These are phyloP conservation scores for Fusarium pseudoanthophilum DNA, from an alignment of 2,329 filamentous ascomycete genomes.

Conservation along the genomic window DNA sequence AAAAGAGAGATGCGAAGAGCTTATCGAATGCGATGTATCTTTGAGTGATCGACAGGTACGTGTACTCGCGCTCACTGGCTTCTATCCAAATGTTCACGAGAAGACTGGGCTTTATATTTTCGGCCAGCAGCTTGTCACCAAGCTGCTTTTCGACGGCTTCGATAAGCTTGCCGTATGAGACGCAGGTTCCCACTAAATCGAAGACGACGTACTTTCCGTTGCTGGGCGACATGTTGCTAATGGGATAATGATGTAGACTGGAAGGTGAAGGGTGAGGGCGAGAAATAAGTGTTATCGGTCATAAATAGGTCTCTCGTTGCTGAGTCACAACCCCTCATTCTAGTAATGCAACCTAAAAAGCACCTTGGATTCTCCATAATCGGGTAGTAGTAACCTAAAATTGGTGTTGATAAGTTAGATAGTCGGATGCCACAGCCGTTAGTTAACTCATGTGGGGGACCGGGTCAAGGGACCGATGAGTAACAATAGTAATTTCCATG, in stretches of 20 bases:
- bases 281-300: background rate
- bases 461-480: background rate
- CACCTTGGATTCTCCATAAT: background rate
- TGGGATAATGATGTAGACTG: background rate
- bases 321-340: background rate
- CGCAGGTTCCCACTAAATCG: conserved; percentile 33
- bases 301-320: background rate
- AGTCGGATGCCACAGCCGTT: background rate
- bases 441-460: background rate
- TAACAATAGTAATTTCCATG: background rate
- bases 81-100: conserved; percentile 61
- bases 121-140: conserved; percentile 52
- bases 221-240: background rate
- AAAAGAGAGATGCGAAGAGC: conserved; percentile 58
- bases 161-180: conserved; percentile 33
- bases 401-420: background rate
- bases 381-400: background rate
- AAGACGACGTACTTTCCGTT: conserved; percentile 28
- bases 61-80: conserved; percentile 60
- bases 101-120: conserved; percentile 54
- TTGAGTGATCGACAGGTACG: conserved; percentile 55
- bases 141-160: conserved; percentile 54
- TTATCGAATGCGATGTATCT: conserved; percentile 55
- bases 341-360: background rate
- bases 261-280: fast-evolving